Base-by-base conservation (phyloP, 768 basidiomycete species). In the Lactarius hengduanensis region DNA sequence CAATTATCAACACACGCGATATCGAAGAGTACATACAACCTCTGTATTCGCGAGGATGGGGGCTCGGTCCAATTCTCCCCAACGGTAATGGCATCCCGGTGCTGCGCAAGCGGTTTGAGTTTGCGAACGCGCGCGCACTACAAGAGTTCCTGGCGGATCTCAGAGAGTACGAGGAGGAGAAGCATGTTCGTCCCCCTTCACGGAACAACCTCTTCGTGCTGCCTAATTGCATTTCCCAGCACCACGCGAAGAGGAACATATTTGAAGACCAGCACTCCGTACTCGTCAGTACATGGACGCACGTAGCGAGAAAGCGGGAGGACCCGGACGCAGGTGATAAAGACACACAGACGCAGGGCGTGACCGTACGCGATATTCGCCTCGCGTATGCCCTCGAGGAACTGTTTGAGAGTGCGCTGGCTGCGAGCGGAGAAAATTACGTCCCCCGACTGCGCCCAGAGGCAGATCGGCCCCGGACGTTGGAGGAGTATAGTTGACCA, bases 1-100 rank as follows among this genome's bases (percentile, higher is more conserved):
- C 41, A 16, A 63, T 18, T 16, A 63, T 67, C 41, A 63, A 0
- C 41, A 63, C 66, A 16, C 41, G n/a, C 20, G 66, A 67, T 53
- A 56, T 63, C 54, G 36, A 63, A 54, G 5, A 38, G 43, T 67
- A 63, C 54, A 22, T 63, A 15, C 41, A 60, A 15, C 66, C 66
- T 26, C 43, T 67, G 62, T 67, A 67, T 8, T 54, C 4, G 58
- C 62, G 66, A 2, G 66, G 66, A 36, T 67, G 66, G 66, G 66
- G 62, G n/a, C 54, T 67, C 5, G 22, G 26, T 22, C 62, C 58
- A 16, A 63, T 67, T 30, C 43, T 67, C 26, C 62, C 66, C 53
- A 60, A 59, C 15, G 66, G 58, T 40, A 59, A 63, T 3, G 66
- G 62, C 58, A 63, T 67, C 50, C 57, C 58, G 4, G 66, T 63